These are phyloP conservation scores for Xylariaceae sp. DNA, from an alignment of 2,329 filamentous ascomycete genomes.

Conservation along the genomic window DNA sequence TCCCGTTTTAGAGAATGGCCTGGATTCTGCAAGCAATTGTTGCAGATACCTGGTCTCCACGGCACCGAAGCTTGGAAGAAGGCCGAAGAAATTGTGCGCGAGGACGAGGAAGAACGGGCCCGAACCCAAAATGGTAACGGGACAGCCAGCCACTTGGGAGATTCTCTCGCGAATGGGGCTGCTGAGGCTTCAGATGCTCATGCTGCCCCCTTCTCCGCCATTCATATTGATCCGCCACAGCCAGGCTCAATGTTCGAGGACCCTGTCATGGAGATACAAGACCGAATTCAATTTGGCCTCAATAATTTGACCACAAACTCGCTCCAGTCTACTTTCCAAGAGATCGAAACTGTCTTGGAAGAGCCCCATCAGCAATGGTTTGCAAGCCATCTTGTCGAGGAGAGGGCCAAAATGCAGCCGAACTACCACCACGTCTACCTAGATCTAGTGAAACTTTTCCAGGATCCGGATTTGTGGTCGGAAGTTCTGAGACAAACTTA, in stretches of 20 bases:
- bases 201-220: conserved; percentile 70
- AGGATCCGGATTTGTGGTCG: conserved; percentile 74
- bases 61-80: conserved; percentile 82
- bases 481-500: conserved; percentile 95
- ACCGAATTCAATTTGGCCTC: conserved; percentile 90
- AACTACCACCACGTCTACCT: conserved; percentile 95
- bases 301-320: conserved; percentile 96
- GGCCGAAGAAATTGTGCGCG: conserved; percentile 75
- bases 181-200: conserved; percentile 65
- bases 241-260: conserved; percentile 69
- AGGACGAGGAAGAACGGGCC: conserved; percentile 60
- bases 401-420: conserved; percentile 93
- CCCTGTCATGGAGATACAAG: conserved; percentile 79
- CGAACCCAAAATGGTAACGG: conserved; percentile 53
- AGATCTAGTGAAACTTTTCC: conserved; percentile 79
- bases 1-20: conserved; percentile 87
- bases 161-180: conserved; percentile 66
- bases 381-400: conserved; percentile 88
- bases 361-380: conserved; percentile 93
- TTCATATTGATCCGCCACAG: conserved; percentile 71
- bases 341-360: conserved; percentile 75
- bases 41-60: conserved; percentile 77
- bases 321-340: conserved; percentile 76
- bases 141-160: conserved; percentile 38
- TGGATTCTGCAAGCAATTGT: conserved; percentile 83